Conservation (phyloP, 768 basidiomycete species). For the Xerocomus brunneocitrinus region DNA sequence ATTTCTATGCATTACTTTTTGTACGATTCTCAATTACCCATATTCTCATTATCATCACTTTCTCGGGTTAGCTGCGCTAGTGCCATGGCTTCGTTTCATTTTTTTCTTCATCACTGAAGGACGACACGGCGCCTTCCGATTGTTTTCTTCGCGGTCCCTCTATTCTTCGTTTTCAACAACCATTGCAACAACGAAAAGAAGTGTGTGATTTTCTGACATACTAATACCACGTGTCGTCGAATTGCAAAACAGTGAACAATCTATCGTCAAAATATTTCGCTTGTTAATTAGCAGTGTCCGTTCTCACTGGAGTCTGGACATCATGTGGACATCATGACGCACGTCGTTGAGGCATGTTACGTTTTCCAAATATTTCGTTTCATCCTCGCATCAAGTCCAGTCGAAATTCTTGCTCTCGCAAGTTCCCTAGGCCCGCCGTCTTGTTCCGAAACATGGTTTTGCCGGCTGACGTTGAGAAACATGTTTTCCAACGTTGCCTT, state of each 20-base stretch:
- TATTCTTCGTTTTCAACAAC: not conserved
- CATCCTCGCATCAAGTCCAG: too few species aligned
- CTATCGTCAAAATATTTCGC: too few species aligned
- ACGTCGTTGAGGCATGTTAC: too few species aligned
- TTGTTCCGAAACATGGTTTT: constrained; percentile 53
- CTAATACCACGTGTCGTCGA: not conserved
- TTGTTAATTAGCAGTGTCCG: too few species aligned
- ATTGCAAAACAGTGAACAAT: not conserved
- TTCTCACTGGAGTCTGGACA: too few species aligned
- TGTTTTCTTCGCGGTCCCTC: constrained; percentile 3
- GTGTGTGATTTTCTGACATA: not conserved
- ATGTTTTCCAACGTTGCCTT: constrained; percentile 67
- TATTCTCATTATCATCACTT: constrained; percentile 1
- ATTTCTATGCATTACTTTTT: constrained; percentile 29
- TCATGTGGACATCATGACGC: too few species aligned
- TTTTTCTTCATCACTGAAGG: constrained; percentile 18
- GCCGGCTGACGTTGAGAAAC: constrained; percentile 65
- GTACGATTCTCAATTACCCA: constrained; percentile 15
- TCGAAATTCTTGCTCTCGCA: too few species aligned
- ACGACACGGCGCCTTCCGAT: constrained; percentile 22
- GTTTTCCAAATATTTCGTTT: too few species aligned
- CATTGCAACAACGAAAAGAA: constrained; percentile 6
- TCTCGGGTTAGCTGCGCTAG: constrained; percentile 22
- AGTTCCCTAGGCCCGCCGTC: constrained; percentile 16
- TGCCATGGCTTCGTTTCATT: constrained; percentile 10